A percentile compares a stretch with the other conserved stretches of the same genome.
Evolutionary conservation across 2,329 filamentous ascomycete species (phyloP).

Genomic region (Scortechinia acanthostroma): DNA sequence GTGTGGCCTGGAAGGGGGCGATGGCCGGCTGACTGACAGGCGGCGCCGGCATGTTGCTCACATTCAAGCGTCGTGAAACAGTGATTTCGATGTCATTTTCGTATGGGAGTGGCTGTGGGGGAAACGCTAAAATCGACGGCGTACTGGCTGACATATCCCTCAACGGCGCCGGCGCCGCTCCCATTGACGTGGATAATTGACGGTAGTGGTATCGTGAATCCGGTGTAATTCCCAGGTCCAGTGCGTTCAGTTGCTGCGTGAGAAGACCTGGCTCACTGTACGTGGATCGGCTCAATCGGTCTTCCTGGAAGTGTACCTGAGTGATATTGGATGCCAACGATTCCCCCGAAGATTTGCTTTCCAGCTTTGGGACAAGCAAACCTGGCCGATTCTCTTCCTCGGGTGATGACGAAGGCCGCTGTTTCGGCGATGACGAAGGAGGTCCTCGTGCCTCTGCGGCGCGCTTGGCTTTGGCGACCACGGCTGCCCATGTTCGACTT

Average conservation of each 20-base stretch:
- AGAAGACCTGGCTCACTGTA: neutral
- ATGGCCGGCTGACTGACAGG: neutral
- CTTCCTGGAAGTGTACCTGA: neutral
- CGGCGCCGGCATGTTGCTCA: neutral
- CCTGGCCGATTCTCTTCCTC: no score
- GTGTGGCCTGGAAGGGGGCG: no score
- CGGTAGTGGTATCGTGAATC: neutral
- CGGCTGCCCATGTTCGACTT: no score
- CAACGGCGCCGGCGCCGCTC: neutral
- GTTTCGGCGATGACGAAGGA: neutral
- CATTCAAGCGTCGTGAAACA: neutral
- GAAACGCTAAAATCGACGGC: neutral
- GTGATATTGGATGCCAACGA: neutral
- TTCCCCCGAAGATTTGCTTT: neutral
- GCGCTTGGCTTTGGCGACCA: no score
- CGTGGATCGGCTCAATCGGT: neutral
- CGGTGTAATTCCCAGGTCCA: neutral
- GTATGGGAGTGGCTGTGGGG: neutral
- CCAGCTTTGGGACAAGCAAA: neutral
- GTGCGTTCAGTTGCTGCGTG: neutral
- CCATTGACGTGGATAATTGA: no score
- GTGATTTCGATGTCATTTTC: neutral
- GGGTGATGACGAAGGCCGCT: no score
- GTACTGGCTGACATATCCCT: neutral
- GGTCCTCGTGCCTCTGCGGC: neutral